Conservation (phyloP, 331 rosid genomes). For the Acacia pycnantha region DNA sequence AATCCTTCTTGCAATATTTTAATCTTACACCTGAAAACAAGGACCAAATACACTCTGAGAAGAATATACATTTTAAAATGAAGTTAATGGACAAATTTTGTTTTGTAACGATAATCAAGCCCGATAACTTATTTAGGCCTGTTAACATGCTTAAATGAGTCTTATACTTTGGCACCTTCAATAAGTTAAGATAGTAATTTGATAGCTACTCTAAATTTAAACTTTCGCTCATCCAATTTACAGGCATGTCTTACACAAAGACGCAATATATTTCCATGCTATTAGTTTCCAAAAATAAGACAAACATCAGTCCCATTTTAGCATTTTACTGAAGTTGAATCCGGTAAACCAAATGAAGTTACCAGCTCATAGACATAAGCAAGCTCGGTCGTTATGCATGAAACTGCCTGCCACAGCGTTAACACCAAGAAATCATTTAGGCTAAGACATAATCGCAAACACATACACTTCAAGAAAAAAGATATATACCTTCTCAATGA, state of each 20-base stretch:
- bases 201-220: background rate
- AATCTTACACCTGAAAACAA: background rate
- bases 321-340: background rate
- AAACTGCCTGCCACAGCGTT: constrained; percentile 58
- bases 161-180: background rate
- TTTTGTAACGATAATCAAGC: background rate
- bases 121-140: background rate
- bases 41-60: background rate
- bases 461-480: constrained; percentile 19
- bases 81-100: background rate
- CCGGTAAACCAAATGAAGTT: constrained; percentile 34
- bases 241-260: background rate
- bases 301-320: background rate
- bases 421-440: constrained; percentile 12
- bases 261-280: background rate
- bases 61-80: background rate
- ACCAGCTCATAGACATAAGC: constrained; percentile 93
- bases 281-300: background rate
- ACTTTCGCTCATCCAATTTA: background rate
- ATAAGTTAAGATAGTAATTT: too few relatives aligned
- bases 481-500: constrained; percentile 66
- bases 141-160: background rate
- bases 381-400: constrained; percentile 82
- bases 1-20: background rate
- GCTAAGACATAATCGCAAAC: constrained; percentile 29